Evolutionary conservation across 768 basidiomycete species (phyloP), one percentile per base, ranked within the genome.

Genomic region (Kwoniella dejecticola): DNA sequence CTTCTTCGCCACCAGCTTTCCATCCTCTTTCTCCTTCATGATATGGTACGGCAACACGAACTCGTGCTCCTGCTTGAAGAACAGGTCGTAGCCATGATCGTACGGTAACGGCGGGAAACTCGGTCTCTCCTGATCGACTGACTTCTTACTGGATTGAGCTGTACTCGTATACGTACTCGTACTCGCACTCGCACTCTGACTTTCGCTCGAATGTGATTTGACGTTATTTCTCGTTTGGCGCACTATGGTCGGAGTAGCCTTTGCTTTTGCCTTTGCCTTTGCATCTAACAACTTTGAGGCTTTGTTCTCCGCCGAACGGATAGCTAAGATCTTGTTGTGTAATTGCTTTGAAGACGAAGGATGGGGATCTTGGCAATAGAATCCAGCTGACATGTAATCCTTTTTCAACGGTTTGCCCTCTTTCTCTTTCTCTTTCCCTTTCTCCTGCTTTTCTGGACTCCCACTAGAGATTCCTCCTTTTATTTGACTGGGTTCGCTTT

Each of bases 1-100:
- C 57, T 72, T 72, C 69, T 69, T 74, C 27, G 48, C 45, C 10
- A 68, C 71, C 29, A 76, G 42, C 17, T 33, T 48, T 0, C 76
- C 76, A 30, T 65, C 61, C 54, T 77, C 68, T 19, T 54, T 56
- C 42, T 73, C 76, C 48, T 63, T 60, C 21, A 63, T 47, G 29
- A 79, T 77, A 55, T 77, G 67, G 49, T 63, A 75, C 13, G 77
- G 72, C 6, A 79, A 58, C 1, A 64, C 56, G 41, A 79, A 79
- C 10, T 77, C 73, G 21, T 61, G 60, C 30, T 66, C 61, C 36
- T 60, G 48, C 7, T 63, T 55, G 50, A 77, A 70, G 48, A 74
- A 74, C n/a, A 65, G 62, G 11, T 46, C 50, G n/a, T 63, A 42
- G 2, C 68, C 71, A 52, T 70, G 56, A 42, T 73, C 69, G 42